Evolutionary conservation across 768 basidiomycete species (phyloP).

Genomic region (Mycena galericulata): DNA sequence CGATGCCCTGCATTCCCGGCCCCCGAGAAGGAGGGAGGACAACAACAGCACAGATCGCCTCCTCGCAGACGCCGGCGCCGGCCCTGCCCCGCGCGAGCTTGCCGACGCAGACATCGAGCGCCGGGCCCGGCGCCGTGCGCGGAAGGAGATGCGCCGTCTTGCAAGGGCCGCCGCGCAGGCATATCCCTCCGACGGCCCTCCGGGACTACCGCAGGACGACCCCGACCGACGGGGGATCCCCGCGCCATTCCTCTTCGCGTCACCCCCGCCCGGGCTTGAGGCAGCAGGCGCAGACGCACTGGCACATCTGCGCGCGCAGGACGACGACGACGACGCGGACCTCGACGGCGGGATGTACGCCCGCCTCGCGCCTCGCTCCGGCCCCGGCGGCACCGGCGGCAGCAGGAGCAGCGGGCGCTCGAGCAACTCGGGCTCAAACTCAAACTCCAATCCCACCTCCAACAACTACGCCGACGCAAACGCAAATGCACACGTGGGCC

Average conservation of each 20-base stretch:
- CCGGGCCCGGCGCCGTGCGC: constrained; percentile 8
- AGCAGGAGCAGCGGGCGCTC: background rate
- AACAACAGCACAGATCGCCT: constrained; percentile 11
- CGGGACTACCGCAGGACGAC: no score
- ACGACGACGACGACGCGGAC: constrained; percentile 16
- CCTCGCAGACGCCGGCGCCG: constrained; percentile 8
- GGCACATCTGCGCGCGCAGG: background rate
- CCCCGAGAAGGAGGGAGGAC: background rate
- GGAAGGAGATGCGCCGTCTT: constrained; percentile 23
- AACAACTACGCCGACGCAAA: no score
- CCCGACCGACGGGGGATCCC: background rate
- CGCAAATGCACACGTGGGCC: no score
- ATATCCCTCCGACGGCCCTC: no score
- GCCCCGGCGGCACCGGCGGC: background rate
- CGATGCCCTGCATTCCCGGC: background rate
- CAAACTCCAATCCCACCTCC: background rate
- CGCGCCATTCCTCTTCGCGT: background rate
- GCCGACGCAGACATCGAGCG: constrained; percentile 17
- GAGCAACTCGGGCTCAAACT: background rate
- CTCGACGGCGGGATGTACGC: constrained; percentile 8
- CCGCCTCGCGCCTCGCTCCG: background rate
- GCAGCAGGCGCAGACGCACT: no score
- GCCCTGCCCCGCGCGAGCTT: constrained; percentile 1
- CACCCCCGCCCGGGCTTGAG: background rate
- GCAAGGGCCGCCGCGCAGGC: background rate